Evolutionary conservation across 495 filamentous ascomycete species (phyloP), one percentile per base, ranked within the genome.

Genomic region (Talaromyces wortmannii): DNA sequence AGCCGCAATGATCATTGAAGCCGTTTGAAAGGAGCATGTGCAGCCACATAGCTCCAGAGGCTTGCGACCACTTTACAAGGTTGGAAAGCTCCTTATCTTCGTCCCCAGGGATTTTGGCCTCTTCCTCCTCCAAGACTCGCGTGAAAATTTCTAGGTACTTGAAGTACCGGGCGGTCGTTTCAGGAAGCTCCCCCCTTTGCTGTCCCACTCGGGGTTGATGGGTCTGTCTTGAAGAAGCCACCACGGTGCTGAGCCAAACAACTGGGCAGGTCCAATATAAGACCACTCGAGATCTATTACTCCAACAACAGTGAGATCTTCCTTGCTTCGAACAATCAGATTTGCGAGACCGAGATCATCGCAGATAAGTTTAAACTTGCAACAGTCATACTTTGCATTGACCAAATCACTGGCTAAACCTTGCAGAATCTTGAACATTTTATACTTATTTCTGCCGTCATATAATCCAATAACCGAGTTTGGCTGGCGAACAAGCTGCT

Each of bases 211-310:
- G 40, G 16, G 50, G 45, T 67, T 65, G 15, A 67, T 57, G 40
- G 64, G 60, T 17, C 67, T 40, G 31, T 65, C 63, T 55, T 55
- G 61, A 18, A 69, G 62, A 60, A 69, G 61, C 67, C 66, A 74
- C 67, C 61, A 72, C 12, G 68, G 69, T 16, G 65, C 66, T 7
- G 66, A 67, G 30, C 52, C 63, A 58, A 68, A 65, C 15, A 74
- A 47, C 56, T 74, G 65, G 31, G 67, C 64, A 0, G 71, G 69
- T 46, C 67, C 66, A 16, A 61, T 59, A 43, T 74, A 72, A 33
- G 60, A 59, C 65, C 63, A 74, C 52, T 72, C 71, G 4, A 69
- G 59, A 48, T 71, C 71, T 2, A 74, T 53, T 3, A 74, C 58
- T 48, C 66, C 68, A 45, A 70, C 58, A 45, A 74, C 53, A 6